phyloP scores from a whole-genome alignment of 2,329 filamentous ascomycete species.

The Fusarium sp. region DNA sequence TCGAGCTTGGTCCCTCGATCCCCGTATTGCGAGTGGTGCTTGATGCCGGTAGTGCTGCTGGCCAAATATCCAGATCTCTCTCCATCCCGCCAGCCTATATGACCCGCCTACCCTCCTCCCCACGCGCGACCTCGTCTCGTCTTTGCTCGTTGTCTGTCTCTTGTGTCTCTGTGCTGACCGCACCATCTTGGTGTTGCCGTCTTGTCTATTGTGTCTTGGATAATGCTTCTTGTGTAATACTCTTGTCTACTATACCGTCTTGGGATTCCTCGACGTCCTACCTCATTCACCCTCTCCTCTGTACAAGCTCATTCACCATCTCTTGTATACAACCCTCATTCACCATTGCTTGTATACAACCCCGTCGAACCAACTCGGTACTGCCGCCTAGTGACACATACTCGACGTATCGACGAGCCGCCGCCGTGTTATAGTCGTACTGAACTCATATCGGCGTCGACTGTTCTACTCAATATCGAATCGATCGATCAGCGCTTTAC shows the following conservation, averaged over 20 bases:
- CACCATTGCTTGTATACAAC: constrained; percentile 6
- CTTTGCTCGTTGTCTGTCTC: constrained; percentile 28
- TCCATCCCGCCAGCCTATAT: constrained; percentile 45
- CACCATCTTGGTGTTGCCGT: constrained; percentile 19
- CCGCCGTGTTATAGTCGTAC: constrained; percentile 14
- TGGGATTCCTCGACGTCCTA: constrained; percentile 15
- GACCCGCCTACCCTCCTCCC: constrained; percentile 40
- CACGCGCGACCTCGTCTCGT: constrained; percentile 26
- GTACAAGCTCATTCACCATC: constrained; percentile 3
- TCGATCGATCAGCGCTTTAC: constrained; percentile 3
- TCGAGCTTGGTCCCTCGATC: constrained; percentile 29
- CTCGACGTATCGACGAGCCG: constrained; percentile 4
- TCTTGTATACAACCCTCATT: constrained; percentile 7
- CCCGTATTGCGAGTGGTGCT: constrained; percentile 25
- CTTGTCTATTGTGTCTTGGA: constrained; percentile 20
- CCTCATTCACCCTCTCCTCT: constrained; percentile 2
- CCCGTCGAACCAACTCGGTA: constrained; percentile 12
- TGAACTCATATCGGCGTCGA: neutral
- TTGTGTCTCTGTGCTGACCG: constrained; percentile 25
- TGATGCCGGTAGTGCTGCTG: constrained; percentile 29
- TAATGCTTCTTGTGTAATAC: constrained; percentile 29
- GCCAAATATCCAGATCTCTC: constrained; percentile 32
- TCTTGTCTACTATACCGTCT: neutral
- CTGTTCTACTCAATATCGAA: neutral
- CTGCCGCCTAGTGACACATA: constrained; percentile 16